phyloP scores from a whole-genome alignment of 2,329 filamentous ascomycete species.

The Sporothrix schenckii region DNA sequence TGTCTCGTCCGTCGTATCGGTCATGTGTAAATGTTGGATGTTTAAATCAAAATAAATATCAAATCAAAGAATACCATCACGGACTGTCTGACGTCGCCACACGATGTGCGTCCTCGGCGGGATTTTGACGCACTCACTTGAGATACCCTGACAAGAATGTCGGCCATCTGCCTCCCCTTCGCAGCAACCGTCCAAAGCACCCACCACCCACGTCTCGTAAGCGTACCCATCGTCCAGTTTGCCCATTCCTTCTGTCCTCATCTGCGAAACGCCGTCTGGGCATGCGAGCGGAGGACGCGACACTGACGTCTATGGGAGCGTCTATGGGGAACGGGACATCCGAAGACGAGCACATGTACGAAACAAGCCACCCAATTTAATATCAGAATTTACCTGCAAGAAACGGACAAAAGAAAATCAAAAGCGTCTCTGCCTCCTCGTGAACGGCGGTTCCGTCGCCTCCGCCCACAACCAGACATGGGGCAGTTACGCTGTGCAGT shows the following conservation, averaged over 20 bases:
- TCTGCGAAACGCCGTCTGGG: neutral
- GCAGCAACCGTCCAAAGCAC: neutral
- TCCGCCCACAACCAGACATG: neutral
- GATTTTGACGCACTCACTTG: neutral
- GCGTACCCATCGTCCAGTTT: neutral
- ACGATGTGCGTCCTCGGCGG: neutral
- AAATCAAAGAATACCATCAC: neutral
- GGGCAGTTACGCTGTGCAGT: constrained; percentile 10
- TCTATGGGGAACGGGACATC: neutral
- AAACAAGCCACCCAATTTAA: neutral
- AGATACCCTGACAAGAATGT: neutral
- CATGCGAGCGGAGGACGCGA: neutral
- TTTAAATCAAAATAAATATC: neutral
- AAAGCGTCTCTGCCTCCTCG: neutral
- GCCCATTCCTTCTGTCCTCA: neutral
- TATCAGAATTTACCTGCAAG: too few relatives aligned
- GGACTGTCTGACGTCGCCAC: neutral
- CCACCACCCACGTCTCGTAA: too few relatives aligned
- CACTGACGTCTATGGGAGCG: neutral
- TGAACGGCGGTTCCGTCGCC: constrained; percentile 16
- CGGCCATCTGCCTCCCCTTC: neutral
- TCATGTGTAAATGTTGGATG: neutral
- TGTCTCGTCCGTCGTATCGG: too few relatives aligned
- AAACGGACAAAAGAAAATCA: neutral
- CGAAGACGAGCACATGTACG: neutral